phyloP scores from a whole-genome alignment of 192 early-diverging fungal species.

The Coemansia sp. region DNA sequence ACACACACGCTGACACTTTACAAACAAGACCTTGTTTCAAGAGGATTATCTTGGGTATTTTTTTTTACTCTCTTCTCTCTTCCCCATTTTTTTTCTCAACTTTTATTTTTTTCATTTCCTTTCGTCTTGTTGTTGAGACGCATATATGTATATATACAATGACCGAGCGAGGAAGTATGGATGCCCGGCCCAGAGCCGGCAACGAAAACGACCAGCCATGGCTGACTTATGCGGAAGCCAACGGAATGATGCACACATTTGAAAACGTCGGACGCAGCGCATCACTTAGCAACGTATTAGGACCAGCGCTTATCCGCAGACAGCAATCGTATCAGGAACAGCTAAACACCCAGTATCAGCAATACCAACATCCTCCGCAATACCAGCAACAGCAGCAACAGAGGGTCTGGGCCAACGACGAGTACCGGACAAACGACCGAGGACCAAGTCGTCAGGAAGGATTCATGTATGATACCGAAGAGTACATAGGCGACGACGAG shows the following conservation, averaged over 20 bases:
- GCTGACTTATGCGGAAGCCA: constrained; percentile 47
- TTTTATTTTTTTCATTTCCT: neutral
- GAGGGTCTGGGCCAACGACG: constrained; percentile 7
- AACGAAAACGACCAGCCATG: constrained; percentile 39
- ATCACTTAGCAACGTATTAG: constrained; percentile 34
- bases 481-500: constrained; percentile 4
- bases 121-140: neutral
- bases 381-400: constrained; percentile 18
- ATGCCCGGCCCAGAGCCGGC: constrained; percentile 20
- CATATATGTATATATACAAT: constrained; percentile 18
- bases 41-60: neutral
- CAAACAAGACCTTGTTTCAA: neutral
- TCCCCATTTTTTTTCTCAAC: neutral
- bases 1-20: neutral
- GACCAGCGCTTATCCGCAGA: constrained; percentile 14
- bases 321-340: constrained; percentile 20
- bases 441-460: constrained; percentile 5
- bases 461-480: constrained; percentile 8
- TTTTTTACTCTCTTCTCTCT: constrained; percentile 5
- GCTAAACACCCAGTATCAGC: constrained; percentile 12
- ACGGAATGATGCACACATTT: constrained; percentile 56
- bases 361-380: constrained; percentile 16
- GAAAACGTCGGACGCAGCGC: constrained; percentile 48
- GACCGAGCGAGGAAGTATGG: constrained; percentile 35
- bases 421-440: constrained; percentile 6